phyloP scores from a whole-genome alignment of 345 rosid genomes.

The Erysimum cheiranthoides region DNA sequence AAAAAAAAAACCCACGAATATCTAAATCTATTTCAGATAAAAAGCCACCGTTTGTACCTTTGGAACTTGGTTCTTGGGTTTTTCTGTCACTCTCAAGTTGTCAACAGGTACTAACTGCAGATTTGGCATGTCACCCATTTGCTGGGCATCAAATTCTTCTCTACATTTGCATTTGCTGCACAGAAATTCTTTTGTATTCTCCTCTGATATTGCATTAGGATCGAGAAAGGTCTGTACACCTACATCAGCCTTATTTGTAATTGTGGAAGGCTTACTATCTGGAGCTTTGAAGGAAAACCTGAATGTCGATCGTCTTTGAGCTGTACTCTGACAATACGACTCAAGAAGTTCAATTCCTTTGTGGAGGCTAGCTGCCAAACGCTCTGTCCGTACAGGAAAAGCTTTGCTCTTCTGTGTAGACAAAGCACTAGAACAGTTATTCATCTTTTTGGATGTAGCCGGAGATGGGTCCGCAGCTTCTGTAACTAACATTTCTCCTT shows the following conservation, averaged over 20 bases:
- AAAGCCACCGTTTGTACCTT: background rate
- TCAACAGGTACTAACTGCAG: constrained; percentile 68
- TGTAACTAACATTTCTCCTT: background rate
- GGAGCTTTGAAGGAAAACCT: constrained; percentile 66
- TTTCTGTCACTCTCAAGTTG: constrained; percentile 50
- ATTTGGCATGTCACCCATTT: constrained; percentile 51
- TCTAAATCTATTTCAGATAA: background rate
- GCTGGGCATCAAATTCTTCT: constrained; percentile 48
- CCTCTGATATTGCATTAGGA: constrained; percentile 48
- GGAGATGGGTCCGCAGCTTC: background rate
- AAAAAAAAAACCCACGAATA: background rate
- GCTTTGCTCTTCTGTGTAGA: background rate
- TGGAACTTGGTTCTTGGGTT: background rate
- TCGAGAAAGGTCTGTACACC: constrained; percentile 74
- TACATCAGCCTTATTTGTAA: constrained; percentile 58
- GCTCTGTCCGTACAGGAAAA: background rate
- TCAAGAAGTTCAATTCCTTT: background rate
- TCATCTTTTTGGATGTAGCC: background rate
- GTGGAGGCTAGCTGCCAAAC: background rate
- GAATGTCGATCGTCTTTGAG: constrained; percentile 54
- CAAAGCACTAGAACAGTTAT: background rate
- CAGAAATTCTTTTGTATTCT: constrained; percentile 44
- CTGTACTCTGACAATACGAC: background rate
- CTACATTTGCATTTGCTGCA: constrained; percentile 65
- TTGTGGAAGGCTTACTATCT: constrained; percentile 49